Evolutionary conservation across 305 asterid genomes (phyloP).

Genomic region (Fraxinus nigra): DNA sequence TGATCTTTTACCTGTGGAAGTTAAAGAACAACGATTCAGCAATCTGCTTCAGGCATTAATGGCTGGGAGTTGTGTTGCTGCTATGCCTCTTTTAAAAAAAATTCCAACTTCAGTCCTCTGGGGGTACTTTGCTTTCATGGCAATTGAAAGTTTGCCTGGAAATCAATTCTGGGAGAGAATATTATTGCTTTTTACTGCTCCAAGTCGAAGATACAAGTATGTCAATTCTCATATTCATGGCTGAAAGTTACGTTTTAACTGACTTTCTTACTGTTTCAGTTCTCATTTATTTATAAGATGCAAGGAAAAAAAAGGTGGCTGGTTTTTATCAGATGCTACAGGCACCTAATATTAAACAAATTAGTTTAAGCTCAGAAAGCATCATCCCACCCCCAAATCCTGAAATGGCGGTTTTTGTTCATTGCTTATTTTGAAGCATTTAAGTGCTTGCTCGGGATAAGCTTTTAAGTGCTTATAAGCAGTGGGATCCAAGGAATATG

Average conservation of each 20-base stretch:
- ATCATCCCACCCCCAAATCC: neutral
- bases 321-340: neutral
- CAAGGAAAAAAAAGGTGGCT: neutral
- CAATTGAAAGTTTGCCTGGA: constrained; percentile 34
- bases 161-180: constrained; percentile 35
- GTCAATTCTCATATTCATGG: neutral
- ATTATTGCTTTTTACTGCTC: constrained; percentile 29
- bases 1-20: constrained; percentile 33
- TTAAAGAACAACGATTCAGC: constrained; percentile 32
- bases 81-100: constrained; percentile 33
- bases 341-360: neutral
- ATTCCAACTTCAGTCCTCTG: constrained; percentile 33
- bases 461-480: neutral
- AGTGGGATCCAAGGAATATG: neutral
- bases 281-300: neutral
- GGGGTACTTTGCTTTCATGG: constrained; percentile 37
- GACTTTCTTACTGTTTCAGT: neutral
- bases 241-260: neutral
- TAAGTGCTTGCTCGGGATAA: neutral
- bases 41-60: constrained; percentile 31
- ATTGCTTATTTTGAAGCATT: neutral
- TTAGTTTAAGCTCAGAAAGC: neutral
- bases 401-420: neutral
- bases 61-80: constrained; percentile 34
- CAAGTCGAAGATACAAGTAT: constrained; percentile 33